Percentiles rank a stretch among this genome's conserved stretches.
Evolutionary conservation across 2,329 filamentous ascomycete species (phyloP).

Genomic region (Exophiala phaeomuriformis): DNA sequence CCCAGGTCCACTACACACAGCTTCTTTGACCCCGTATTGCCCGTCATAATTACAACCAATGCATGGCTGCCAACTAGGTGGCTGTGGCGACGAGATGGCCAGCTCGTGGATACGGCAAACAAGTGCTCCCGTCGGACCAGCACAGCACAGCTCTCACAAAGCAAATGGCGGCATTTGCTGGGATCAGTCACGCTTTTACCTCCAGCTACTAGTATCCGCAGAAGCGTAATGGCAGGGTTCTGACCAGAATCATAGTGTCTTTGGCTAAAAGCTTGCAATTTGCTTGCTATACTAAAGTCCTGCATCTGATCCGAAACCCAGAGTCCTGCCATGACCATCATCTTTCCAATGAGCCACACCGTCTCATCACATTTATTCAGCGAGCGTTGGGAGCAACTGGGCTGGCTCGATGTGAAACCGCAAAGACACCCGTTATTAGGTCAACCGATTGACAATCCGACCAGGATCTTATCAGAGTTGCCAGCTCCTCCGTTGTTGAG

Average conservation of each 20-base stretch:
- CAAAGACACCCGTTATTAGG: conserved; percentile 1
- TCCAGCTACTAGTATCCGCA: background rate
- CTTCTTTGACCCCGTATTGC: too few species aligned
- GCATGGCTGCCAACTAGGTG: too few species aligned
- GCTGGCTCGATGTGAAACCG: conserved; percentile 3
- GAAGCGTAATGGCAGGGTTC: background rate
- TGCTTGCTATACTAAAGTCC: background rate
- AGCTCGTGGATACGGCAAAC: background rate
- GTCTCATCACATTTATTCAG: background rate
- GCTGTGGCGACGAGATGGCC: too few species aligned
- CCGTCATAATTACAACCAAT: too few species aligned
- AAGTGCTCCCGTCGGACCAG: background rate
- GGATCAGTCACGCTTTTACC: background rate
- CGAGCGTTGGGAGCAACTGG: background rate
- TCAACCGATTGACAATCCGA: conserved; percentile 11
- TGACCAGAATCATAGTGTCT: background rate
- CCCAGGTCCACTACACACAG: too few species aligned
- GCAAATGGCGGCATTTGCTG: background rate
- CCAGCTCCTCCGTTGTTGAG: background rate
- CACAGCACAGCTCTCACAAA: background rate
- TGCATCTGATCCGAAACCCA: background rate
- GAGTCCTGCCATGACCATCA: background rate
- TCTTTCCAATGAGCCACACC: background rate
- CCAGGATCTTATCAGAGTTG: background rate
- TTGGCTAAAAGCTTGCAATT: background rate